Base-by-base conservation (phyloP, 345 rosid species). In the Populus davidiana region DNA sequence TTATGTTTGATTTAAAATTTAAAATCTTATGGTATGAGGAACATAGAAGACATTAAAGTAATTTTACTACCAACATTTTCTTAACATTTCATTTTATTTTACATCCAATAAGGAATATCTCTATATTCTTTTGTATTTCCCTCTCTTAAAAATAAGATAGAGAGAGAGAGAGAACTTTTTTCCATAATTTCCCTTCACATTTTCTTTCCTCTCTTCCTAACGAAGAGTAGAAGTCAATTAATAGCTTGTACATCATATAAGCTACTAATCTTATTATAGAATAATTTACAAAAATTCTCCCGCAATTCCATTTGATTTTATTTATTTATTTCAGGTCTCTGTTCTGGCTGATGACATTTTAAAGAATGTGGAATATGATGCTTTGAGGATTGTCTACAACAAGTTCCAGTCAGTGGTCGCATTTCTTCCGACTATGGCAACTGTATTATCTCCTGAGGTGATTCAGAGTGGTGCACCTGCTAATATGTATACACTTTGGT, bases 341-440 rank as follows among this genome's bases (percentile, higher is more conserved):
- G 97, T 91, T 81, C 83, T 96, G 50, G 99, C 99, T 72, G 99
- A 96, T 85, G 99, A 96, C 78, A 91, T 96, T 80, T 81, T 96
- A 75, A 96, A 94, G 84, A 96, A 92, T 78, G 98, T 95, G 71
- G 93, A 95, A 71, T 93, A 76, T 78, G 99, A 93, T 80, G 99
- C 98, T 78, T 59, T 95, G 78, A 93, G 97, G 87, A 85, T 95
- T 83, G 83, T 93, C 82, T 95, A 87, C 88, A 95, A 90, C 96
- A 95, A 90, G 86, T 95, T 95, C 85, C 91, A 92, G 1, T 93
- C 97, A 0, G 96, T 87, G 27, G 97, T 92, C 63, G 78, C 89
- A 47, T 95, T 91, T 81, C 69, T 90, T 47, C 98, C 99, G 0
- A 92, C 99, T 29, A 83, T 91, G 77, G 77, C 98, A 39, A 95